phyloP scores from a whole-genome alignment of 805 yeast genomes.

The Yamadazyma ubonensis region DNA sequence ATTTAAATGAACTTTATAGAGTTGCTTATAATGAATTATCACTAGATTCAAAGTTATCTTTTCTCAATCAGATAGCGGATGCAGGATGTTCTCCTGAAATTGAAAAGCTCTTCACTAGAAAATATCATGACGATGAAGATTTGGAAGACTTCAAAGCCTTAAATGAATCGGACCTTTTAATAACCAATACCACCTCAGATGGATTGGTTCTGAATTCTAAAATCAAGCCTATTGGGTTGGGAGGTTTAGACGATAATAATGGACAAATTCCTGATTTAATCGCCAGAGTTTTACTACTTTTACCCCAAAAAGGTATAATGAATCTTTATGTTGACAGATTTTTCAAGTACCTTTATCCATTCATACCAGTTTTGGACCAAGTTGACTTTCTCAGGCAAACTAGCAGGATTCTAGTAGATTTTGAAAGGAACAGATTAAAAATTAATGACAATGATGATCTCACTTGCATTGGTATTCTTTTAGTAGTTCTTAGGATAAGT shows the following conservation, averaged over 20 bases:
- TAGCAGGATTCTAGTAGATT: constrained; percentile 6
- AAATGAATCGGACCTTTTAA: background rate
- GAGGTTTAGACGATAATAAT: background rate
- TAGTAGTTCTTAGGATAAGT: constrained; percentile 31
- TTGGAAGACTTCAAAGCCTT: constrained; percentile 11
- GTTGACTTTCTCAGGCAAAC: constrained; percentile 23
- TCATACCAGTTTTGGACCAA: constrained; percentile 47
- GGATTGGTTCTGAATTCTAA: background rate
- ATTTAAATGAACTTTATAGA: constrained; percentile 2
- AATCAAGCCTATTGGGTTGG: constrained; percentile 4
- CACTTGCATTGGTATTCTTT: constrained; percentile 31
- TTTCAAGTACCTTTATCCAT: constrained; percentile 46
- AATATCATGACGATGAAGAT: constrained; percentile 16
- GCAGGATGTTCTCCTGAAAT: constrained; percentile 10
- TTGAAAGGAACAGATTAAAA: constrained; percentile 14
- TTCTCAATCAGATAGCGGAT: constrained; percentile 13
- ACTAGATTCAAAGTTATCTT: constrained; percentile 10
- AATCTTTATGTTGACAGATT: constrained; percentile 21
- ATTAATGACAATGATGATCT: constrained; percentile 31
- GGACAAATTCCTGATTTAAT: background rate
- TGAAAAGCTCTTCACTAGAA: constrained; percentile 8
- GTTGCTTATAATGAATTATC: constrained; percentile 9
- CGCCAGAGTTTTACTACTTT: constrained; percentile 2
- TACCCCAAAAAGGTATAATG: constrained; percentile 11
- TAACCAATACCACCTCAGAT: background rate